These are phyloP conservation scores for Fusarium globosum DNA, from an alignment of 2,329 filamentous ascomycete genomes.

Conservation along the genomic window DNA sequence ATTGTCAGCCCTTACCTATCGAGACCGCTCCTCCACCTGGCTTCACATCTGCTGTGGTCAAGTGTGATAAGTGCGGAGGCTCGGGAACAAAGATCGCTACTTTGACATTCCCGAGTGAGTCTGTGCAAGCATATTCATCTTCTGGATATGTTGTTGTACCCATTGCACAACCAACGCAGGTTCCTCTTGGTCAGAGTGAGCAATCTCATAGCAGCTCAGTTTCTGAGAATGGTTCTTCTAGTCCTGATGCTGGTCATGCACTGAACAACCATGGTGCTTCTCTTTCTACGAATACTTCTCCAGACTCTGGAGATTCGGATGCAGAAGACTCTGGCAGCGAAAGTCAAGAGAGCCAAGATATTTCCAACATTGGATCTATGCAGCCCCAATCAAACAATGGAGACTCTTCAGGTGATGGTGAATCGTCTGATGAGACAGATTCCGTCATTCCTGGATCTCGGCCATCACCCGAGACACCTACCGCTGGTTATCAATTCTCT, in stretches of 20 bases:
- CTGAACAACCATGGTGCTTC: neutral
- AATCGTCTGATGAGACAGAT: neutral
- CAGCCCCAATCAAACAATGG: neutral
- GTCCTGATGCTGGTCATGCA: neutral
- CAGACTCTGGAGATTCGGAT: neutral
- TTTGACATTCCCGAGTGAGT: conserved; percentile 6
- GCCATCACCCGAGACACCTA: neutral
- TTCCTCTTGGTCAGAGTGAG: neutral
- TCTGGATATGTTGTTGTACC: conserved; percentile 8
- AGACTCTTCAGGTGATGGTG: neutral
- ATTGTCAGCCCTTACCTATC: neutral
- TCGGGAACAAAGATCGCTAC: neutral
- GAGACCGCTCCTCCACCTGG: conserved; percentile 16
- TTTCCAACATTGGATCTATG: neutral
- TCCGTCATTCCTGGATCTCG: neutral
- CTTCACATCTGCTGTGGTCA: conserved; percentile 7
- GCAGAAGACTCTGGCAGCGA: neutral
- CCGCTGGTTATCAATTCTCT: neutral
- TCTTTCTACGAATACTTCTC: neutral
- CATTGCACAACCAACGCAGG: neutral
- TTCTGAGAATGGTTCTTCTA: neutral
- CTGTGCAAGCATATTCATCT: conserved; percentile 13
- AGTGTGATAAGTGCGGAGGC: conserved; percentile 1
- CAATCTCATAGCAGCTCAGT: neutral
- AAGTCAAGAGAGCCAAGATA: neutral